Evolutionary conservation across 208 protist species (phyloP).

Genomic region (Polymyxa betae): DNA sequence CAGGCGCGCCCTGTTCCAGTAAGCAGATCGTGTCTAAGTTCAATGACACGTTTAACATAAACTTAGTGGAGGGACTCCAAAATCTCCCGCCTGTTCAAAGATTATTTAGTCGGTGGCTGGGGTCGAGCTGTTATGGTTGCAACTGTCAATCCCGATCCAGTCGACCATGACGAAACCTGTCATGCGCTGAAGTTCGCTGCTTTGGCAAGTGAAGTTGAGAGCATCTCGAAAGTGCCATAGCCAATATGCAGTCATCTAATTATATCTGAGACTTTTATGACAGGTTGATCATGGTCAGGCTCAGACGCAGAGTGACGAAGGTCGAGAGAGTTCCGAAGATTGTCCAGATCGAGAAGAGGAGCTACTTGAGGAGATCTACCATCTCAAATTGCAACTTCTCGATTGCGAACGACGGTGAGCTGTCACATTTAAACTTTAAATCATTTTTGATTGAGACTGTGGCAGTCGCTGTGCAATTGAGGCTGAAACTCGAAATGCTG

Average conservation of each 20-base stretch:
- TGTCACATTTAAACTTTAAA: not conserved
- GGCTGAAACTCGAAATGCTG: not conserved
- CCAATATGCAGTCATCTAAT: not conserved
- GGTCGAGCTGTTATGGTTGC: conserved; percentile 27
- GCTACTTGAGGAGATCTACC: conserved; percentile 21
- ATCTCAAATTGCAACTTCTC: conserved; percentile 17
- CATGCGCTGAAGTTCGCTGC: conserved; percentile 49
- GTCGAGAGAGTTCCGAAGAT: not conserved
- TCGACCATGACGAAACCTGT: not conserved
- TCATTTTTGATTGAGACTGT: not conserved
- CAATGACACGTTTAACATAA: not conserved
- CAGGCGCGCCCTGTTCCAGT: not conserved
- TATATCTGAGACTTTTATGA: not conserved
- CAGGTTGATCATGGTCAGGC: conserved; percentile 1
- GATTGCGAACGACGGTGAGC: not conserved
- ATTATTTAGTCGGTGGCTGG: conserved; percentile 34
- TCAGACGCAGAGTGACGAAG: not conserved
- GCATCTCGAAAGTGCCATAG: not conserved
- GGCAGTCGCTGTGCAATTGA: not conserved
- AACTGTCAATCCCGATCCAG: conserved; percentile 9
- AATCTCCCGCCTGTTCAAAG: conserved; percentile 23
- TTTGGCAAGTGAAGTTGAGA: conserved; percentile 25
- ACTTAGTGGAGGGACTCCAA: conserved; percentile 5
- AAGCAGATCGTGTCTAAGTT: too few relatives aligned
- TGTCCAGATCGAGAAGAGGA: not conserved